phyloP scores from a whole-genome alignment of 1,284 basidiomycete genomes.

The Trichosporon inkin region DNA sequence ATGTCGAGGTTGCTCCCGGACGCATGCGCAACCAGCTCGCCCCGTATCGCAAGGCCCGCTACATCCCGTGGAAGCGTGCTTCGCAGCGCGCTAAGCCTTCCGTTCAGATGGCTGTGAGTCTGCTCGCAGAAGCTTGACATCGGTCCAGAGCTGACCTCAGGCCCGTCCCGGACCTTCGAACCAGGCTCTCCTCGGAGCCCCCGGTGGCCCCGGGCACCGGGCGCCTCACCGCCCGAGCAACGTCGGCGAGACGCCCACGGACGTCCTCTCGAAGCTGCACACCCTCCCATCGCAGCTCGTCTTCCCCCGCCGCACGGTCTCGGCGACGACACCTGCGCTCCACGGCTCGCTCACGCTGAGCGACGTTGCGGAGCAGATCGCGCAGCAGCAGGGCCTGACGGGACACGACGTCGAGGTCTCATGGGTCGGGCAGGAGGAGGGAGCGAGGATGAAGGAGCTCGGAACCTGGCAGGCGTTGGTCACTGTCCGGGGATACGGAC shows the following conservation, averaged over 20 bases:
- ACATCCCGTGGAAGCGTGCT: conserved; percentile 30
- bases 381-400: conserved; percentile 22
- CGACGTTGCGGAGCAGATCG: conserved; percentile 31
- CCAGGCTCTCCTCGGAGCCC: conserved; percentile 13
- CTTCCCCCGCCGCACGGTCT: conserved; percentile 35
- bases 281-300: conserved; percentile 26
- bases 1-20: conserved; percentile 35
- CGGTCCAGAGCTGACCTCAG: conserved; percentile 1
- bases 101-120: conserved; percentile 8
- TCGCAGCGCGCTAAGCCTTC: conserved; percentile 2
- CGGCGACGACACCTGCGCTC: conserved; percentile 28
- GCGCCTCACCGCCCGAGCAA: not conserved
- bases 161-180: not conserved
- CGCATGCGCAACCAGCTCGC: conserved; percentile 37
- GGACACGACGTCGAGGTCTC: conserved; percentile 25
- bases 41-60: conserved; percentile 32
- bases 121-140: no score
- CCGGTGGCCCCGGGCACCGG: not conserved
- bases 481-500: conserved; percentile 25
- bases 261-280: conserved; percentile 27
- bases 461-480: conserved; percentile 28
- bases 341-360: conserved; percentile 40
- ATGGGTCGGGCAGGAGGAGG: conserved; percentile 30
- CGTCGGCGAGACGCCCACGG: conserved; percentile 19
- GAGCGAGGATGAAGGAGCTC: conserved; percentile 38